Evolutionary conservation across 2,329 filamentous ascomycete species (phyloP).

Genomic region (Sporothrix dimorphospora): DNA sequence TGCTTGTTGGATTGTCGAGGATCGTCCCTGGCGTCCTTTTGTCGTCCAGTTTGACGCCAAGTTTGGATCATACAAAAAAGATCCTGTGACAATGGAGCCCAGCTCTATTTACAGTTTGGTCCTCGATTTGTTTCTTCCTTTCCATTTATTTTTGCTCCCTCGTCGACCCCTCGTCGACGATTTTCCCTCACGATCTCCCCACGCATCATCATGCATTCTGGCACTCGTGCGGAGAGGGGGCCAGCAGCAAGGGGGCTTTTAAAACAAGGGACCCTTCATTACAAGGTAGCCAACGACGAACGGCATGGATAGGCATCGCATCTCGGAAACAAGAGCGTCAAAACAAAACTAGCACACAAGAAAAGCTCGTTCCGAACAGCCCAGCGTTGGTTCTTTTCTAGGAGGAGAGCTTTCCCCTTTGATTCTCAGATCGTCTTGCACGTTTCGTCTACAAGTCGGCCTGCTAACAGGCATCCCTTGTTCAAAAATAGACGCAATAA

Average conservation of each 20-base stretch:
- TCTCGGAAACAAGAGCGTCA: neutral
- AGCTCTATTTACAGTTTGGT: neutral
- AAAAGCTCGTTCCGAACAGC: neutral
- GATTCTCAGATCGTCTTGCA: slow-evolving; percentile 1
- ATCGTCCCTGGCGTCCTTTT: neutral
- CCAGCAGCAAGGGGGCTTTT: neutral
- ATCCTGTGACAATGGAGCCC: neutral
- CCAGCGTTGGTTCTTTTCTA: neutral
- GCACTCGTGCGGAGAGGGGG: neutral
- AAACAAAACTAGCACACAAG: neutral
- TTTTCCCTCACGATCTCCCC: neutral
- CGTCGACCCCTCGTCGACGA: neutral
- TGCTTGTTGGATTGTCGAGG: neutral
- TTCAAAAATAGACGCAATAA: neutral
- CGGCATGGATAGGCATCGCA: neutral
- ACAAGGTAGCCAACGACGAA: too few relatives aligned
- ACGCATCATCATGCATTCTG: neutral
- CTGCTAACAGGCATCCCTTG: neutral
- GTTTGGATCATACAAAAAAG: neutral
- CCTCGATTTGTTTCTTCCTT: neutral
- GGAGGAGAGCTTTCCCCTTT: neutral
- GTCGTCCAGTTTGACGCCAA: neutral
- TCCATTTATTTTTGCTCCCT: neutral
- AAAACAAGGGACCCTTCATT: neutral
- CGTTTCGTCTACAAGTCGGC: neutral